phyloP scores from a whole-genome alignment of 345 rosid species.

The Eutrema heterophyllum region DNA sequence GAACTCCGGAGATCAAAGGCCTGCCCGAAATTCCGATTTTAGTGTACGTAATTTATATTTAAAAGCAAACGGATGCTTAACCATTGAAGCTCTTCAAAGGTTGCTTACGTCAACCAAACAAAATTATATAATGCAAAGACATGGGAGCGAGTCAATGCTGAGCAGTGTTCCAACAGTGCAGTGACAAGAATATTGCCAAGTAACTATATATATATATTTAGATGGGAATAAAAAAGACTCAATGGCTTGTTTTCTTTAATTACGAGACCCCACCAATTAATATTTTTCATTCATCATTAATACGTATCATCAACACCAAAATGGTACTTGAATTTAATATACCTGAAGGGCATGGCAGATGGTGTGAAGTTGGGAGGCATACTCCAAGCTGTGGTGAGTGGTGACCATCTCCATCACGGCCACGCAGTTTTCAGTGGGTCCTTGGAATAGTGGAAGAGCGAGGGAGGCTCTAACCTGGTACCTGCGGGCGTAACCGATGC shows the following conservation, averaged over 20 bases:
- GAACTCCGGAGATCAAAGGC: slow-evolving; percentile 77
- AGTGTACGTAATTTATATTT: neutral
- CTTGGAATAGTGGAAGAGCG: slow-evolving; percentile 75
- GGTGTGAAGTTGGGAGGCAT: slow-evolving; percentile 58
- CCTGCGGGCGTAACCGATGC: slow-evolving; percentile 52
- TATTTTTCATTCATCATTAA: neutral
- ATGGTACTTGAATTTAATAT: neutral
- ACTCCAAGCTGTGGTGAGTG: slow-evolving; percentile 49
- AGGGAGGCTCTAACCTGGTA: slow-evolving; percentile 64
- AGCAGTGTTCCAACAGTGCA: slow-evolving; percentile 41
- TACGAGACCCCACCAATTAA: neutral
- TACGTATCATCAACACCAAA: neutral
- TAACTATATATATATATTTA: neutral
- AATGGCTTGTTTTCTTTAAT: neutral
- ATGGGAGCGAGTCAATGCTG: slow-evolving; percentile 41
- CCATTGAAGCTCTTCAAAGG: slow-evolving; percentile 38
- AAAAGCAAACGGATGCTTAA: slow-evolving; percentile 14
- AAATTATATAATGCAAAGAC: slow-evolving; percentile 25
- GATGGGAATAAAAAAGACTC: neutral
- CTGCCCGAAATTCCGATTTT: slow-evolving; percentile 37
- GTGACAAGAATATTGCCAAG: slow-evolving; percentile 30
- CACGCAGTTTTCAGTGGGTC: slow-evolving; percentile 55
- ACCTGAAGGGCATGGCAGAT: slow-evolving; percentile 84
- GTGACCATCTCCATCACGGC: slow-evolving; percentile 83
- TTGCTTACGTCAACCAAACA: slow-evolving; percentile 33